Evolutionary conservation across 257 asterid species (phyloP).

Genomic region (Nicotiana obtusifolia): DNA sequence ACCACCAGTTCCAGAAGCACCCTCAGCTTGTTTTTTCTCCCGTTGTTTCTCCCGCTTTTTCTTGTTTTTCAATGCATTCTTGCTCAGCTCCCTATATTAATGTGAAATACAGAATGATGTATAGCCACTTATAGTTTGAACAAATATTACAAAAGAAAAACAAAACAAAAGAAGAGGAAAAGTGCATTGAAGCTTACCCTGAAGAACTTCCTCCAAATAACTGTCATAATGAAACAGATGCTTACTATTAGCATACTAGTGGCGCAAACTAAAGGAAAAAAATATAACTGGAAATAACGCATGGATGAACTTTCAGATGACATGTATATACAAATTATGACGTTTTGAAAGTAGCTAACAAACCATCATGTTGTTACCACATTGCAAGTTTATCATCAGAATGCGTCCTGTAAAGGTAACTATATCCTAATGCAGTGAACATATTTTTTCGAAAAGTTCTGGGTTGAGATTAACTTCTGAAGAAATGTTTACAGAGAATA

Average conservation of each 20-base stretch:
- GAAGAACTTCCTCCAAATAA: constrained; percentile 62
- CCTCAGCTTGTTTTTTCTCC: constrained; percentile 80
- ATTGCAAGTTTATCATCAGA: not conserved
- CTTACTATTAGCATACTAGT: constrained; percentile 16
- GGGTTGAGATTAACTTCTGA: not conserved
- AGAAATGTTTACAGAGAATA: not conserved
- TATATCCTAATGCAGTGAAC: not conserved
- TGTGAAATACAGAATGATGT: not conserved
- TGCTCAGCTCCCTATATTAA: constrained; percentile 65
- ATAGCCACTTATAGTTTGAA: constrained; percentile 5
- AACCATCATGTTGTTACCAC: not conserved
- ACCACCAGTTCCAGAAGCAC: constrained; percentile 13
- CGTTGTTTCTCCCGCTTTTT: constrained; percentile 79
- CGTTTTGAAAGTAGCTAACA: not conserved
- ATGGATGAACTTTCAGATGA: constrained; percentile 1
- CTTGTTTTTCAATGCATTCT: constrained; percentile 80
- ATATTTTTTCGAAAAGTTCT: not conserved
- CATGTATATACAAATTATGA: not conserved
- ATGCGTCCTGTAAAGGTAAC: not conserved
- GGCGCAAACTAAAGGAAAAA: not conserved
- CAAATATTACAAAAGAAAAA: not conserved
- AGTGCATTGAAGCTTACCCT: constrained; percentile 46
- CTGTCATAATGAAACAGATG: constrained; percentile 36
- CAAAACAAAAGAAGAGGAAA: not conserved
- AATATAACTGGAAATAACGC: not conserved